Percentiles rank a stretch among this genome's conserved stretches.
These are phyloP conservation scores for Noccaea bulbosa DNA, from an alignment of 345 rosid species.

Conservation along the genomic window DNA sequence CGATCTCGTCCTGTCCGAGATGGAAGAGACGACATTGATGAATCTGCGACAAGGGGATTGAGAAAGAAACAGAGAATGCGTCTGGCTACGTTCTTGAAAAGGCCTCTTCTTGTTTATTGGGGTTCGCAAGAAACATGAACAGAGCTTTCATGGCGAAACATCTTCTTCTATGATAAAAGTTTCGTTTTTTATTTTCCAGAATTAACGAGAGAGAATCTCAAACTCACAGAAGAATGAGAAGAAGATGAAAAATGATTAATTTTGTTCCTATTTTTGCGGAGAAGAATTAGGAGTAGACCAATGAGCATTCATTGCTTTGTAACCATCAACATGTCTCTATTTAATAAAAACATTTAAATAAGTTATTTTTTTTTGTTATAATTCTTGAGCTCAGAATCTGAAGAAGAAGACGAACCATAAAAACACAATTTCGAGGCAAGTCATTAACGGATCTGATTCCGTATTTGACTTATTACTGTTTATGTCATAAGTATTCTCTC, in stretches of 20 bases:
- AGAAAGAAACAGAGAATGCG: slow-evolving; percentile 20
- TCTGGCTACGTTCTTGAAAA: slow-evolving; percentile 28
- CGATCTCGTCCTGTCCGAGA: slow-evolving; percentile 70
- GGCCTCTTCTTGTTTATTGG: slow-evolving; percentile 19
- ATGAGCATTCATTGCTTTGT: slow-evolving; percentile 36
- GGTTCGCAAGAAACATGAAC: slow-evolving; percentile 29
- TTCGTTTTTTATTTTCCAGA: background rate
- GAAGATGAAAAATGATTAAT: background rate
- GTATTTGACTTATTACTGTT: slow-evolving; percentile 27
- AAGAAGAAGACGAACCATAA: background rate
- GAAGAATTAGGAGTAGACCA: slow-evolving; percentile 38
- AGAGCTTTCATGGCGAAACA: slow-evolving; percentile 30
- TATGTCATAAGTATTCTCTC: slow-evolving; percentile 36
- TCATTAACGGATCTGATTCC: slow-evolving; percentile 39
- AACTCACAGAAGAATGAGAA: slow-evolving; percentile 1
- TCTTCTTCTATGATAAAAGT: slow-evolving; percentile 7
- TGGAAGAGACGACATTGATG: slow-evolving; percentile 48
- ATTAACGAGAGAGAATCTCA: slow-evolving; percentile 31
- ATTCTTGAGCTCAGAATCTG: background rate
- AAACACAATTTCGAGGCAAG: slow-evolving; percentile 11
- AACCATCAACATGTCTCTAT: slow-evolving; percentile 31
- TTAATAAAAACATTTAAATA: background rate
- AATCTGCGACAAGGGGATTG: slow-evolving; percentile 24
- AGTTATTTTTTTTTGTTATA: background rate
- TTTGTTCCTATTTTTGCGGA: slow-evolving; percentile 36